phyloP scores from a whole-genome alignment of 352 stramenopile species.

The Globisporangium acanthophoron region DNA sequence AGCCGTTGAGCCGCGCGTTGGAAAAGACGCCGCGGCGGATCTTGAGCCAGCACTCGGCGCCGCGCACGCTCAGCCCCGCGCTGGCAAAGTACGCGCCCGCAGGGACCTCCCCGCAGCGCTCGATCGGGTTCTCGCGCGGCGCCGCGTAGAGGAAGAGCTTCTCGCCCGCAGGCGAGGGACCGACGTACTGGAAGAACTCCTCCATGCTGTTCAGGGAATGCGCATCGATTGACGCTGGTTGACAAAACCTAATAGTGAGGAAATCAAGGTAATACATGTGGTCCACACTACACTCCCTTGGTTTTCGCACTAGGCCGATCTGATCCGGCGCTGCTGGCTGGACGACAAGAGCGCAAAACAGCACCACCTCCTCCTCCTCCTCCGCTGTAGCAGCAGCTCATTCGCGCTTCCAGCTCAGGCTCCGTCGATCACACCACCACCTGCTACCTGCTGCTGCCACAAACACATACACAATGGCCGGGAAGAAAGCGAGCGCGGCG shows the following conservation, averaged over 20 bases:
- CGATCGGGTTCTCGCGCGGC: conserved; percentile 47
- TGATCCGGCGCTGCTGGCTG: background rate
- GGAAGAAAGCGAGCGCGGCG: conserved; percentile 25
- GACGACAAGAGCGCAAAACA: background rate
- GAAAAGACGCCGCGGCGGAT: conserved; percentile 74
- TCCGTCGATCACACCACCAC: background rate
- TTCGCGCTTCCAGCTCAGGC: background rate
- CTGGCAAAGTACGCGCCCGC: conserved; percentile 68
- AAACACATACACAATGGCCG: conserved; percentile 10
- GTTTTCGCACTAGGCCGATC: background rate
- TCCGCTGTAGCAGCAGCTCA: background rate
- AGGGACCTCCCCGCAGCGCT: conserved; percentile 49
- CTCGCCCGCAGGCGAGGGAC: conserved; percentile 32
- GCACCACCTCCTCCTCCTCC: background rate
- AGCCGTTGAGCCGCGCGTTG: conserved; percentile 62
- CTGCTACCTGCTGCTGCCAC: background rate
- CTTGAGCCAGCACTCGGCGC: conserved; percentile 68
- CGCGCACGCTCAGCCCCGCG: conserved; percentile 41
- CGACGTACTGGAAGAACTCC: conserved; percentile 72
- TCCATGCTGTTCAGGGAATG: conserved; percentile 30
- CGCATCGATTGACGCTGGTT: background rate
- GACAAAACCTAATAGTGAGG: background rate
- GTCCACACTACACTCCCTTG: background rate
- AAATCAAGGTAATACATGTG: background rate
- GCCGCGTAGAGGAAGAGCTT: conserved; percentile 61